Percentiles rank a stretch among this genome's conserved stretches.
Evolutionary conservation across 345 rosid species (phyloP).

Genomic region (Cardamine chenopodiifolia): DNA sequence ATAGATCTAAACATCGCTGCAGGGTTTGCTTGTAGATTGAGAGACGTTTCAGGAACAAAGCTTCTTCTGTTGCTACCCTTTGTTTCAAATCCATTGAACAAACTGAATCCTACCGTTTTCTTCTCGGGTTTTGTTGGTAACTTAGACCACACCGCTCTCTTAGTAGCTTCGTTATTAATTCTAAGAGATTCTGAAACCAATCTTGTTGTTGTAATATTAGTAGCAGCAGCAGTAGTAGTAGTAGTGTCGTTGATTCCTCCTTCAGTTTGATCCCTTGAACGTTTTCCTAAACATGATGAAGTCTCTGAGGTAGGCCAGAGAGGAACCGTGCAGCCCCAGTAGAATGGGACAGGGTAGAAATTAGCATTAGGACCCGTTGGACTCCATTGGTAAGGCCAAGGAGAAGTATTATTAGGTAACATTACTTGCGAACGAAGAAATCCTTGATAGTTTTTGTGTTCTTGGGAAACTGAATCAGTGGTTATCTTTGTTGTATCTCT

Average conservation of each 20-base stretch:
- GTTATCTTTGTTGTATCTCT: slow-evolving; percentile 30
- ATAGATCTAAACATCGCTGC: slow-evolving; percentile 72
- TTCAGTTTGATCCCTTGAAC: slow-evolving; percentile 53
- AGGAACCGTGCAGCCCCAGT: slow-evolving; percentile 51
- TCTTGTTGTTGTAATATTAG: slow-evolving; percentile 21
- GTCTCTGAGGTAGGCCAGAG: slow-evolving; percentile 31
- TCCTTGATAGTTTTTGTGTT: slow-evolving; percentile 25
- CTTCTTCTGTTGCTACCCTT: slow-evolving; percentile 39
- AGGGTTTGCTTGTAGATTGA: slow-evolving; percentile 66
- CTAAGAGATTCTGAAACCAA: slow-evolving; percentile 30
- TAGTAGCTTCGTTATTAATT: slow-evolving; percentile 29
- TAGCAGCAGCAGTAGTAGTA: background rate
- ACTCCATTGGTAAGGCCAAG: slow-evolving; percentile 58
- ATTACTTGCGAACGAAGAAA: slow-evolving; percentile 42
- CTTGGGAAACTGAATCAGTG: slow-evolving; percentile 35
- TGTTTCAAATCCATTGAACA: slow-evolving; percentile 57
- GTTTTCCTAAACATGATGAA: slow-evolving; percentile 59
- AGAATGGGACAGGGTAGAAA: slow-evolving; percentile 54
- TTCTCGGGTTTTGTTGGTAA: slow-evolving; percentile 49
- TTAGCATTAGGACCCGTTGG: slow-evolving; percentile 44
- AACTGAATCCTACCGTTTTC: slow-evolving; percentile 42
- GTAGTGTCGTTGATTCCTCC: slow-evolving; percentile 18
- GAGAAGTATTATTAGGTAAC: slow-evolving; percentile 31
- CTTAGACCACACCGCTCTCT: slow-evolving; percentile 23
- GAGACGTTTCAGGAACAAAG: slow-evolving; percentile 42